Percentiles rank a stretch among this genome's conserved stretches.
Conservation (phyloP, 441 rosid genomes). For the Syzygium syzygioides region DNA sequence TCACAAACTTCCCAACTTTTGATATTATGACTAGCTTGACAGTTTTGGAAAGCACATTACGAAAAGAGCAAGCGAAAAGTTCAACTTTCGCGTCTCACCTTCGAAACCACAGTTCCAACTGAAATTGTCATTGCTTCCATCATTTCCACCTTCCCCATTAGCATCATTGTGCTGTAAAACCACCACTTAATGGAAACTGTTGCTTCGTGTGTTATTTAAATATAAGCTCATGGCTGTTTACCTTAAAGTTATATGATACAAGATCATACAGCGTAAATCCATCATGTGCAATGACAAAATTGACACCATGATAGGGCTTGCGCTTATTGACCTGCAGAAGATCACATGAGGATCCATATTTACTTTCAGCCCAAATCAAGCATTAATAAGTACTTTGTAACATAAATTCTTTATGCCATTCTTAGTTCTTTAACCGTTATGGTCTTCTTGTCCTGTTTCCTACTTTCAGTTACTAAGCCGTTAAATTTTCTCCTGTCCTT, state of each 20-base stretch:
- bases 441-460: not conserved
- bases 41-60: not conserved
- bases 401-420: not conserved
- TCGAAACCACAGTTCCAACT: constrained; percentile 98
- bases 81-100: constrained; percentile 31
- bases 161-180: constrained; percentile 82
- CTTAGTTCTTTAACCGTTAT: not conserved
- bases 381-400: not conserved
- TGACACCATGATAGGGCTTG: constrained; percentile 83
- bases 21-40: not conserved
- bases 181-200: not conserved
- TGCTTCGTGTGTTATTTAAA: not conserved
- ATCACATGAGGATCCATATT: not conserved
- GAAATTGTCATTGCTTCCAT: constrained; percentile 87
- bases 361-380: not conserved
- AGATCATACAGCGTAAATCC: constrained; percentile 89
- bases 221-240: constrained; percentile 13
- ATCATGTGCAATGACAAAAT: constrained; percentile 87
- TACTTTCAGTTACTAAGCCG: not conserved
- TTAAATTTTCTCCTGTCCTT: not conserved
- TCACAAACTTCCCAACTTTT: not conserved
- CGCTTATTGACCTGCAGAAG: constrained; percentile 67
- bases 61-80: not conserved
- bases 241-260: constrained; percentile 86
- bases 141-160: constrained; percentile 96